Conservation (phyloP, 2,329 filamentous ascomycete species). For the Ceratocystis colombiana region DNA sequence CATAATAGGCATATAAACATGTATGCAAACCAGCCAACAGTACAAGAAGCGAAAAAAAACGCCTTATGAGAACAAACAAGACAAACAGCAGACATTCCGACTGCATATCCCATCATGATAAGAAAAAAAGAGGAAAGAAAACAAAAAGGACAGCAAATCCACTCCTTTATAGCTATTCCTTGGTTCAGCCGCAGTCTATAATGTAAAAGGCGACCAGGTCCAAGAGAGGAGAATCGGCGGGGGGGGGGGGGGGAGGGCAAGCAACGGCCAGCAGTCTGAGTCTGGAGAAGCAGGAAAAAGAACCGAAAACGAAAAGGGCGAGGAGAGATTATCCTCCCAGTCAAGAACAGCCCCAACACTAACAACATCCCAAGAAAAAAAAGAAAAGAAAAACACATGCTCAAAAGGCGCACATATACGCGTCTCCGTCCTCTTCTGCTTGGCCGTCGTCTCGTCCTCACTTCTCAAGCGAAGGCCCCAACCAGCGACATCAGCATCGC, state of each 20-base stretch:
- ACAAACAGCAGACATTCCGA: not conserved
- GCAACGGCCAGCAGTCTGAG: too few species aligned
- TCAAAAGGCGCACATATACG: not conserved
- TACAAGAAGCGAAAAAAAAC: not conserved
- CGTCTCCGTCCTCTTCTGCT: not conserved
- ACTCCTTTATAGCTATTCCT: not conserved
- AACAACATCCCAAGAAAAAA: not conserved
- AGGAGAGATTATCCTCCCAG: not conserved
- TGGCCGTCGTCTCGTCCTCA: not conserved
- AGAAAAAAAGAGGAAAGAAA: not conserved
- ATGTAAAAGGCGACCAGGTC: not conserved
- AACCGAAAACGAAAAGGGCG: not conserved
- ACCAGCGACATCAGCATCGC: slow-evolving; percentile 61
- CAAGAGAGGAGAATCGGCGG: not conserved
- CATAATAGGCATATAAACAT: not conserved
- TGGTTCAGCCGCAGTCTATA: not conserved
- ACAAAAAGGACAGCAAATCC: not conserved
- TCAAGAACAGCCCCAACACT: not conserved
- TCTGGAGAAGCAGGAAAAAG: not conserved
- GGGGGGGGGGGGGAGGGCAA: too few species aligned
- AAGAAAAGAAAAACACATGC: not conserved
- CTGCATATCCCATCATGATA: not conserved
- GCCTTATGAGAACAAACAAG: not conserved
- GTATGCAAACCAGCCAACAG: not conserved
- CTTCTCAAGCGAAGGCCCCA: slow-evolving; percentile 55